A percentile compares a stretch with the other conserved stretches of the same genome.
Conservation (phyloP, 2,329 filamentous ascomycete species). For the Aspergillus flavus region DNA sequence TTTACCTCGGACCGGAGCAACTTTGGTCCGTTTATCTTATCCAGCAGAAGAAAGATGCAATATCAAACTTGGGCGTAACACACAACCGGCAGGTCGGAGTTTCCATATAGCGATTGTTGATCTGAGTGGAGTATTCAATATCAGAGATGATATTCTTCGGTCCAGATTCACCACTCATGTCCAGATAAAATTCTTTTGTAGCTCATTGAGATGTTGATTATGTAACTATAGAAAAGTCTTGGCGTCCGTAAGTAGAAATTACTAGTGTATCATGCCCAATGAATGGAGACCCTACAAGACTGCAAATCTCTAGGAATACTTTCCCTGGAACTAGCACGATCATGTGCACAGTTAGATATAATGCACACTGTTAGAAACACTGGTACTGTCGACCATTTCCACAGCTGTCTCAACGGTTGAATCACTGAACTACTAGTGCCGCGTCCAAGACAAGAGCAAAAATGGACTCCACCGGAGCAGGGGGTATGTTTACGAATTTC, state of each 20-base stretch:
- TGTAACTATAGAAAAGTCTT: neutral
- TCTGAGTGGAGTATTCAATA: accelerated
- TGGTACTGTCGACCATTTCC: neutral
- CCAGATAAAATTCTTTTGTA: too few species aligned
- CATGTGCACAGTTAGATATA: neutral
- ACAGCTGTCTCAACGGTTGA: neutral
- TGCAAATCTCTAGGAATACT: neutral
- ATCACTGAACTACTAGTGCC: neutral
- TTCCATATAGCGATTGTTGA: too few species aligned
- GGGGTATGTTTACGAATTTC: slow-evolving; percentile 23
- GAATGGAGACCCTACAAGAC: neutral
- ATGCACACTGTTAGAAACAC: neutral
- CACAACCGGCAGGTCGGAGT: too few species aligned
- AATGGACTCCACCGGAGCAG: slow-evolving; percentile 33
- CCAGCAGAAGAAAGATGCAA: slow-evolving; percentile 1
- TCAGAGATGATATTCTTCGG: too few species aligned
- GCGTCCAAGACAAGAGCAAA: slow-evolving; percentile 11
- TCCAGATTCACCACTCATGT: too few species aligned
- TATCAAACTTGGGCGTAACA: too few species aligned
- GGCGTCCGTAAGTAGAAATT: slow-evolving; percentile 9
- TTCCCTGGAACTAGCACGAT: neutral
- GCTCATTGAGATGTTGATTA: neutral
- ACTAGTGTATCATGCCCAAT: slow-evolving; percentile 2
- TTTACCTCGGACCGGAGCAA: slow-evolving; percentile 29
- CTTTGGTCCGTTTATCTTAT: slow-evolving; percentile 35